Evolutionary conservation across 495 filamentous ascomycete species (phyloP), one percentile per base, ranked within the genome.

Genomic region (Talaromyces trachyspermus): DNA sequence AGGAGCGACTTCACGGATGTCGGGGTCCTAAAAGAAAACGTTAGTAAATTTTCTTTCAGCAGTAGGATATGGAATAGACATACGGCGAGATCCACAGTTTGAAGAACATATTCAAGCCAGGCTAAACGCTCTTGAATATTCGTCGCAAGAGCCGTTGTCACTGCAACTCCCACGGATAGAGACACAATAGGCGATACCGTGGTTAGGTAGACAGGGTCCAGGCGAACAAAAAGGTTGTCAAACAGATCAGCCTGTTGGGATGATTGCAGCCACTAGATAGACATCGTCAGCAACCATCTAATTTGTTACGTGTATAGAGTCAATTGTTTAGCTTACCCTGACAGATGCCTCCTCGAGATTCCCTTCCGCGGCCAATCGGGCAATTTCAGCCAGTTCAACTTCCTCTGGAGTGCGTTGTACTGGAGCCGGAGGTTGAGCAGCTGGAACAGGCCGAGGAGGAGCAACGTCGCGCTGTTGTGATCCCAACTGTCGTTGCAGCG

Each of bases 231-330:
- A 47, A 90, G 80, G 35, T 80, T 74, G 54, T 91, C 81, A 58
- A 95, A 98, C 24, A 98, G 68, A 46, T 83, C 80, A 15, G 74
- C 74, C 54, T 90, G 78, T 47, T 81, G 78, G 47, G 68, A 65
- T 17, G 85, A 87, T 73, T 95, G 91, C 23, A 97, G 77, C 91
- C 91, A 98, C 72, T 87, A 66, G 26, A 72, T 56, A 45, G 72
- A 64, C 3, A 24, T 44, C 12, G 17, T 43, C 15, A 39, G 15
- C 18, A 15, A 6, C 36, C 36, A 37, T 15, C 5, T 17, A 10
- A 26, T 38, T 23, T 40, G n/a, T 18, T 50, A 14, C 33, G 20
- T 15, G 2, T 24, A 7, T 40, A 40, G 37, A 22, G 25, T 23
- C 4, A 6, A 9, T 10, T 43, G 9, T 25, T 3, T n/a, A 20